A percentile compares a stretch with the other conserved stretches of the same genome.
These are phyloP conservation scores for Penicillium sp. DNA, from an alignment of 2,329 filamentous ascomycete genomes.

Conservation along the genomic window DNA sequence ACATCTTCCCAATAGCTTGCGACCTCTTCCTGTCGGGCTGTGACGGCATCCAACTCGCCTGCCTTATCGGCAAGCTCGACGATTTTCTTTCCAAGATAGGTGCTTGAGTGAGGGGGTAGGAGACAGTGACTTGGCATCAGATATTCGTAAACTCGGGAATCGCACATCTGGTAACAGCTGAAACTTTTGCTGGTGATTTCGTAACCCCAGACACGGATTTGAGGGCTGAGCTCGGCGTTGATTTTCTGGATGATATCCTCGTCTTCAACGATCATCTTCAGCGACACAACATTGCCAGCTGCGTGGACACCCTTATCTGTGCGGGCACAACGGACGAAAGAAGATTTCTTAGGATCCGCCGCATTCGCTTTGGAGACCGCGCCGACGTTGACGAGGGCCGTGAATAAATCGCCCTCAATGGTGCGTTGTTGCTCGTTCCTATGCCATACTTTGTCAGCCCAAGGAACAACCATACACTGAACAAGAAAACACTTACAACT, in stretches of 20 bases:
- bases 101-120: slow-evolving; percentile 85
- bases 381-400: slow-evolving; percentile 83
- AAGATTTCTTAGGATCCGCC: slow-evolving; percentile 93
- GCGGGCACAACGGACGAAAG: slow-evolving; percentile 85
- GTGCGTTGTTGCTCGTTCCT: slow-evolving; percentile 70
- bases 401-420: slow-evolving; percentile 93
- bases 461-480: not conserved
- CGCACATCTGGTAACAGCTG: slow-evolving; percentile 91
- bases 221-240: slow-evolving; percentile 76
- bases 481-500: slow-evolving; percentile 56
- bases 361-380: slow-evolving; percentile 97
- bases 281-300: slow-evolving; percentile 87
- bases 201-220: slow-evolving; percentile 95
- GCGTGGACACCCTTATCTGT: slow-evolving; percentile 98
- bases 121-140: slow-evolving; percentile 91
- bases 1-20: slow-evolving; percentile 77
- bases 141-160: slow-evolving; percentile 97
- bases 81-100: slow-evolving; percentile 79
- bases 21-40: slow-evolving; percentile 71
- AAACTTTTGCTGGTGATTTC: slow-evolving; percentile 86
- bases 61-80: slow-evolving; percentile 72
- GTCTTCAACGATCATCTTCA: slow-evolving; percentile 96
- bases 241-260: slow-evolving; percentile 84
- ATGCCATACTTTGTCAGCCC: slow-evolving; percentile 1
- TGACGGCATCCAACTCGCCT: slow-evolving; percentile 67